Evolutionary conservation across 2,329 filamentous ascomycete genomes (phyloP).

Genomic region (Aureobasidium melanogenum): DNA sequence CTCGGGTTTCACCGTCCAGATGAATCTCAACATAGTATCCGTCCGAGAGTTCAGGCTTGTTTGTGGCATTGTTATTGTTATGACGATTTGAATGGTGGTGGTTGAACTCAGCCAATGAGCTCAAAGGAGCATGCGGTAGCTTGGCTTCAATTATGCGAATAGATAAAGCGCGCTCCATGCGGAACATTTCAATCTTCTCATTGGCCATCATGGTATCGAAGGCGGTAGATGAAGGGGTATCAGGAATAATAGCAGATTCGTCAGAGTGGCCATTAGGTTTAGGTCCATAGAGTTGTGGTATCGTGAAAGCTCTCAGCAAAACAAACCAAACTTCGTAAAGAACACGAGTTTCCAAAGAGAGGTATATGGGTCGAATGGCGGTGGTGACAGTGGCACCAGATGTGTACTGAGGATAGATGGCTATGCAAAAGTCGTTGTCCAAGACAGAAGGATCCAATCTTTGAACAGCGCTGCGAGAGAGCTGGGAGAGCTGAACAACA

Average conservation of each 20-base stretch:
- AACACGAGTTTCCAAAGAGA: conserved; percentile 76
- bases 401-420: conserved; percentile 89
- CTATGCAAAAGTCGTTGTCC: conserved; percentile 88
- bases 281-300: conserved; percentile 81
- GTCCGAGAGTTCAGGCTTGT: conserved; percentile 29
- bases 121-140: conserved; percentile 1
- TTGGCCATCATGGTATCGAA: conserved; percentile 21
- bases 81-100: conserved; percentile 11
- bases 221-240: conserved; percentile 26
- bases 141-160: conserved; percentile 54
- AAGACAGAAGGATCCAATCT: conserved; percentile 82
- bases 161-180: conserved; percentile 53
- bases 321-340: conserved; percentile 99
- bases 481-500: conserved; percentile 76
- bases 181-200: conserved; percentile 51
- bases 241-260: conserved; percentile 20
- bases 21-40: conserved; percentile 75
- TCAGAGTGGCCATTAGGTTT: conserved; percentile 23
- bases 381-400: conserved; percentile 58
- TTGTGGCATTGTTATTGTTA: not conserved
- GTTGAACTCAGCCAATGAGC: conserved; percentile 11
- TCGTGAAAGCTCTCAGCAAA: conserved; percentile 78
- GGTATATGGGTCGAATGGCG: conserved; percentile 77
- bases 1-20: conserved; percentile 69
- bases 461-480: conserved; percentile 85